Evolutionary conservation across 2,329 filamentous ascomycete species (phyloP).

Genomic region (Alternaria incomplexa): DNA sequence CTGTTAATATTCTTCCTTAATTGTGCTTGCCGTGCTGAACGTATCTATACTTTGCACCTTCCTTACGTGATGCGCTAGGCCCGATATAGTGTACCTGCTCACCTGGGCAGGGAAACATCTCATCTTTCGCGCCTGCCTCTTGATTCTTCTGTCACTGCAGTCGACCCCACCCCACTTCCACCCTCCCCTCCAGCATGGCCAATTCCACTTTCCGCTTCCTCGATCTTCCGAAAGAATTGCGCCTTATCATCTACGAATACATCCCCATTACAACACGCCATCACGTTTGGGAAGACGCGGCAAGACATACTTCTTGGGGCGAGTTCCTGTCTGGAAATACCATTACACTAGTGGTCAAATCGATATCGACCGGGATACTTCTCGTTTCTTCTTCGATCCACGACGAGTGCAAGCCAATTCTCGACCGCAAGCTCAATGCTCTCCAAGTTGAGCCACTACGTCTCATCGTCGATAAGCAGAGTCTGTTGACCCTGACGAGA

Average conservation of each 20-base stretch:
- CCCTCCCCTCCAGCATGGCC: not conserved
- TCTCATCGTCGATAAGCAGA: too few relatives aligned
- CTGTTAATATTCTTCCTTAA: not conserved
- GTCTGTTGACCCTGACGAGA: too few relatives aligned
- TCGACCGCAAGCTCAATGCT: too few relatives aligned
- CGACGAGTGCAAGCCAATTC: too few relatives aligned
- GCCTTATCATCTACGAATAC: not conserved
- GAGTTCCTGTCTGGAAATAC: not conserved
- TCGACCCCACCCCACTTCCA: not conserved
- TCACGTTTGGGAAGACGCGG: not conserved
- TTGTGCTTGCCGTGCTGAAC: not conserved
- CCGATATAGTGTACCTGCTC: not conserved
- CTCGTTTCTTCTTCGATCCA: too few relatives aligned
- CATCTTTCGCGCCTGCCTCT: not conserved
- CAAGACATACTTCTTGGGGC: too few relatives aligned
- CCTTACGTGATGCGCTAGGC: not conserved
- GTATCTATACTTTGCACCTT: not conserved
- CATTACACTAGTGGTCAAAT: not conserved
- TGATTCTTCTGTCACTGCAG: not conserved
- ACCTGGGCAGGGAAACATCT: not conserved
- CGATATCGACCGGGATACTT: not conserved
- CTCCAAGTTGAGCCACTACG: too few relatives aligned
- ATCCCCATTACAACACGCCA: not conserved
- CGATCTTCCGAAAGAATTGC: not conserved
- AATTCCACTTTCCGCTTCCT: not conserved